Evolutionary conservation across 768 basidiomycete genomes (phyloP), one percentile per base, ranked within the genome.

Genomic region (Tephrocybe rancida): DNA sequence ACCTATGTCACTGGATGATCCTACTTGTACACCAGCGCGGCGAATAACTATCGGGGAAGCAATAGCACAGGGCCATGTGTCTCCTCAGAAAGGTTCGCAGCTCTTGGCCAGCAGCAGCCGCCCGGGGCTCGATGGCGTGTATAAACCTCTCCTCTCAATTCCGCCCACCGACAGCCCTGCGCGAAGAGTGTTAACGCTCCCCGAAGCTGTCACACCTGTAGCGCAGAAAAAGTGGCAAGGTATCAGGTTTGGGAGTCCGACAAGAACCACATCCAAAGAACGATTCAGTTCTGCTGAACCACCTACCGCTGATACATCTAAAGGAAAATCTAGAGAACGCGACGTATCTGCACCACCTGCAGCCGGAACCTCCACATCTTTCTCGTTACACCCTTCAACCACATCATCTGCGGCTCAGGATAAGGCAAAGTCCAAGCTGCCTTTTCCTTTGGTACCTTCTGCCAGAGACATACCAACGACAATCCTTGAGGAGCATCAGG

Each of bases 31-130:
- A 3, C 88, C 88, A 35, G 87, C 88, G 2, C 80, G 82, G 43
- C 77, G 88, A 53, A 79, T 90, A 44, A 80, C 81, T 14, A 75
- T 88, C 5, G 68, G 75, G 34, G 68, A 83, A 56, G 82, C 79
- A 2, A 68, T 84, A 52, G 68, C 71, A 7, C 73, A 77, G 39
- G 82, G 82, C 3, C 76, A 76, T 50, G 62, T 80, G 19, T 84
- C 83, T 0, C 72, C 79, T 2, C 70, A 75, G 55, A 83, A 80
- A 57, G 71, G 71, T 3, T 63, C 67, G 34, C 74, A 73, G 22
- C 59, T 76, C 13, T 67, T 65, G 29, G 69, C 68, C 10, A 60
- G 52, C n/a, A 41, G 52, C 38, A 54, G 56, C 59, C 61, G 58
- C 45, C 10, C 37, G 27, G 46, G 44, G 8, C 7, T 39, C 43